A percentile compares a stretch with the other conserved stretches of the same genome.
These are phyloP conservation scores for Rubus parviflorus DNA, from an alignment of 306 rosid species.

Conservation along the genomic window DNA sequence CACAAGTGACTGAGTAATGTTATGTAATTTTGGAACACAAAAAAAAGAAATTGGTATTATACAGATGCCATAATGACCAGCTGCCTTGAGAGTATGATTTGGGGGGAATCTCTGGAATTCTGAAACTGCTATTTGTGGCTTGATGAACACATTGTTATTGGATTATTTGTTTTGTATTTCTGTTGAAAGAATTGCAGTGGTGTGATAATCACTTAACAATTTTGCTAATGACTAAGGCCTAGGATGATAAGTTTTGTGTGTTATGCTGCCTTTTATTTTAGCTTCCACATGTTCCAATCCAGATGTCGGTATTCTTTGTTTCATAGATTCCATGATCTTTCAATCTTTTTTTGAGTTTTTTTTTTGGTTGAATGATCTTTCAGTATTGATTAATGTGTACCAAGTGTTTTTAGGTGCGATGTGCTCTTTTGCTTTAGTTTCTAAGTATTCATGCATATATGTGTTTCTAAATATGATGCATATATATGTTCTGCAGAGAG, in stretches of 20 bases:
- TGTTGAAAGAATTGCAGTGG: background rate
- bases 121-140: background rate
- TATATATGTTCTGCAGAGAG: conserved; percentile 57
- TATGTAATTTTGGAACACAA: background rate
- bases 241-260: background rate
- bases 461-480: conserved; percentile 18
- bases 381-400: conserved; percentile 17
- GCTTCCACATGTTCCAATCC: background rate
- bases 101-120: background rate
- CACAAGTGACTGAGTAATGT: background rate
- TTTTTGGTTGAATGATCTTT: background rate
- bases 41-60: background rate
- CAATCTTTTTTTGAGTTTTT: background rate
- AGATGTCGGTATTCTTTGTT: background rate
- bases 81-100: background rate
- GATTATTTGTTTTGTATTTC: background rate
- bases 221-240: background rate
- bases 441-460: conserved; percentile 29
- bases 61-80: background rate
- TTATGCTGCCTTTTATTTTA: background rate
- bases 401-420: conserved; percentile 6
- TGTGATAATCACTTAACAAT: background rate
- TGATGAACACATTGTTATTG: background rate
- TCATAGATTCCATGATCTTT: conserved; percentile 5
- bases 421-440: conserved; percentile 25